Conservation (phyloP, 768 basidiomycete species). For the Mrakia frigida region DNA sequence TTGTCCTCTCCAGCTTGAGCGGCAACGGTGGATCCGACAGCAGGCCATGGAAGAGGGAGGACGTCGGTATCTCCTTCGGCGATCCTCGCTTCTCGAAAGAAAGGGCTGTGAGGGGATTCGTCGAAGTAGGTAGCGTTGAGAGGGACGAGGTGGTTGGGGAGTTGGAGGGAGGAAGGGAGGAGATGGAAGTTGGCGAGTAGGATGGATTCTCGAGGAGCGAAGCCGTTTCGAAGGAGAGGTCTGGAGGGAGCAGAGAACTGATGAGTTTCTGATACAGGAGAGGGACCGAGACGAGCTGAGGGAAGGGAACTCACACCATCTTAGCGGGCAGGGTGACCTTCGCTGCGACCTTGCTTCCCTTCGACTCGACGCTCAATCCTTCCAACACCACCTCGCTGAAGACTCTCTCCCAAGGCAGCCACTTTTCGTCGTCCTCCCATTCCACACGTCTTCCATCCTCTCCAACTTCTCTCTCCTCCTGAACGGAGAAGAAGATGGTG, state of each 20-base stretch:
- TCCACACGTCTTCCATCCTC: background rate
- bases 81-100: background rate
- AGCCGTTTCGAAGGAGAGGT: background rate
- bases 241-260: background rate
- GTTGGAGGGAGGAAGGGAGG: constrained; percentile 5
- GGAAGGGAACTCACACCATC: background rate
- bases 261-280: too few relatives aligned
- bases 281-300: too few relatives aligned
- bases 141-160: background rate
- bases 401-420: background rate
- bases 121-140: background rate
- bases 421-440: background rate
- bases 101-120: background rate
- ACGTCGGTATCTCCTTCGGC: background rate
- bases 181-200: constrained; percentile 6
- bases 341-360: background rate
- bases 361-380: background rate
- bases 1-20: background rate
- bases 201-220: background rate
- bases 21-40: background rate
- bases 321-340: background rate
- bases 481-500: background rate
- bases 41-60: background rate
- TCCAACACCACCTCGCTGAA: background rate
- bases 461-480: background rate